Base-by-base conservation (phyloP, 805 yeast species). In the Lachancea quebecensis region DNA sequence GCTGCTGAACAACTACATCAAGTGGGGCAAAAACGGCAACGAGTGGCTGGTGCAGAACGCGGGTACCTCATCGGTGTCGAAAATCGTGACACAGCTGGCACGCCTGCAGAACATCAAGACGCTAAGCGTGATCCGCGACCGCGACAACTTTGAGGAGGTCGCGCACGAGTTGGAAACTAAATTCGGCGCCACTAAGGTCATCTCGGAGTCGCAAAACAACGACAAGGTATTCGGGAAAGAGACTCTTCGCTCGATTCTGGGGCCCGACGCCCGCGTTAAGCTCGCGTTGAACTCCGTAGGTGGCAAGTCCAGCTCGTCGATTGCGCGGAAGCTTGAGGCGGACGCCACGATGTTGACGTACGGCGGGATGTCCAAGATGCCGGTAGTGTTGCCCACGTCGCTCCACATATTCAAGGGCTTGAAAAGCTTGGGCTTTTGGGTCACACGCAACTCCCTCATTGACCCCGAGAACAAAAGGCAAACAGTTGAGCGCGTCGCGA, bases 351-450 rank as follows among this genome's bases (percentile, higher is more conserved):
- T 93, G 72, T 78, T 89, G 54, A 88, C 98, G 1, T 93, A 93
- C 60, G 99, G 99, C 30, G 98, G 95, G 33, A 93, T 93, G 99
- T 87, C 97, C 2, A 81, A 82, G 72, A 90, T 87, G 67, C 99
- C 99, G 1, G 95, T 93, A 10, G 76, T 78, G n/a, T 66, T 93
- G 45, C 96, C 98, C 34, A 88, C 96, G 1, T 79, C 95, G 0
- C 69, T 86, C 48, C 86, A 86, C 60, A 90, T 93, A 52, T 93
- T 93, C 73, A 93, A 91, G 66, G 85, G 90, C 59, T 66, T 93
- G 45, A 80, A 84, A 5, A 80, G 89, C 43, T 77, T 81, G 27
- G 99, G 99, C 0, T 93, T 85, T 69, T 93, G 99, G 99, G 81
- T 89, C 47, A 85, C 96, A 10, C 79, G 71, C 37, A 79, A 79